Evolutionary conservation across 176 grass and related monocot genomes (phyloP).

Genomic region (Calamus simplicifolius): DNA sequence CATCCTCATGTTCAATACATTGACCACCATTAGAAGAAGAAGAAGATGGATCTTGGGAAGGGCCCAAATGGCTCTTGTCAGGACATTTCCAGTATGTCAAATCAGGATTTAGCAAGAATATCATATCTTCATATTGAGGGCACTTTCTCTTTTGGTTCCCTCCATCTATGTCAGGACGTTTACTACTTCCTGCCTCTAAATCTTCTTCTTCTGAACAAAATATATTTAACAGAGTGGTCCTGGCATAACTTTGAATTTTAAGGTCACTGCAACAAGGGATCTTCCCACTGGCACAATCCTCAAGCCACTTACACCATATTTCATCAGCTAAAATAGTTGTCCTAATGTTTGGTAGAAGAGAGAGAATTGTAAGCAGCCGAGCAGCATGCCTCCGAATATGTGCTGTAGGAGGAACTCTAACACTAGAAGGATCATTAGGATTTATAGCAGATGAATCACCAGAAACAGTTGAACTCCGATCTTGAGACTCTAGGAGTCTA

Average conservation of each 20-base stretch:
- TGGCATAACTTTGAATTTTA: constrained; percentile 80
- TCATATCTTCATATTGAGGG: constrained; percentile 67
- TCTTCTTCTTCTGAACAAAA: constrained; percentile 36
- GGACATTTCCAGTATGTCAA: constrained; percentile 45
- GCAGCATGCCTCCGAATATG: constrained; percentile 92
- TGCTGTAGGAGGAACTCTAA: constrained; percentile 76
- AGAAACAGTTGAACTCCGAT: constrained; percentile 30
- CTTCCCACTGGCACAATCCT: constrained; percentile 68
- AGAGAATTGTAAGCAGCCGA: constrained; percentile 73
- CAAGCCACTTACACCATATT: constrained; percentile 88
- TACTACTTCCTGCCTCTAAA: constrained; percentile 25
- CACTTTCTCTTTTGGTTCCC: constrained; percentile 46
- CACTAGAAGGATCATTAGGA: constrained; percentile 54
- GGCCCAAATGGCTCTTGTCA: constrained; percentile 31
- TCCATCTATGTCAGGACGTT: constrained; percentile 28
- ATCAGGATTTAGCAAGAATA: constrained; percentile 91
- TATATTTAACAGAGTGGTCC: constrained; percentile 70
- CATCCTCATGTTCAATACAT: constrained; percentile 15
- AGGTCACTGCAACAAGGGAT: constrained; percentile 60
- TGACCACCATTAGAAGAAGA: constrained; percentile 21
- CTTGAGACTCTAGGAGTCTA: constrained; percentile 57
- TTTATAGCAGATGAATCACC: constrained; percentile 34
- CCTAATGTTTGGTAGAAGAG: constrained; percentile 65
- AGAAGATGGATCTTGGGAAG: constrained; percentile 25
- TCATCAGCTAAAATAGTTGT: constrained; percentile 63